Conservation (phyloP, 306 rosid species). For the Quercus cerris region DNA sequence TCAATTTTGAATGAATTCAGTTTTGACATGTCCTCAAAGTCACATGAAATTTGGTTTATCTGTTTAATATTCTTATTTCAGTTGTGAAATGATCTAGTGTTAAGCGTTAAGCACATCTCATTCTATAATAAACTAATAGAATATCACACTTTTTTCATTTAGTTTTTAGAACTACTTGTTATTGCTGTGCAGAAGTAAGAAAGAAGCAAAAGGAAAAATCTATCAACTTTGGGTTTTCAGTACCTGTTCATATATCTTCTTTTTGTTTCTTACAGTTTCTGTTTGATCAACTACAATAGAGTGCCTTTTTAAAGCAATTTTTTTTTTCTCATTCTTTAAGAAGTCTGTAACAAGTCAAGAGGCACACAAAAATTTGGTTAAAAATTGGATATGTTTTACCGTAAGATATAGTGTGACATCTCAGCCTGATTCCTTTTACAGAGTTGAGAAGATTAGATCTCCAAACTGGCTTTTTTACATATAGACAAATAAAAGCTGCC, state of each 20-base stretch:
- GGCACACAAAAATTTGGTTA: not conserved
- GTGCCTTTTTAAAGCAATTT: not conserved
- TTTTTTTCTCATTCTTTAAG: not conserved
- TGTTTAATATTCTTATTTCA: too few relatives aligned
- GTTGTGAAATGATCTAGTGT: not conserved
- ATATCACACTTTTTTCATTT: not conserved
- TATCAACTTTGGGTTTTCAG: not conserved
- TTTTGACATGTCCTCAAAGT: too few relatives aligned
- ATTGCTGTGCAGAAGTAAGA: not conserved
- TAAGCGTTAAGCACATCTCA: not conserved
- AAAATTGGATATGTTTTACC: not conserved
- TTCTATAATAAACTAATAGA: not conserved
- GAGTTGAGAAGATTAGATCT: conserved; percentile 11
- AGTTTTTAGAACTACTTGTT: not conserved
- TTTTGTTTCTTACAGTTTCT: too few relatives aligned
- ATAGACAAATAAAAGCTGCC: conserved; percentile 34
- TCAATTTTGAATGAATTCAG: too few relatives aligned
- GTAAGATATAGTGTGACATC: not conserved
- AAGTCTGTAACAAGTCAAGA: not conserved
- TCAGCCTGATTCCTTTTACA: not conserved
- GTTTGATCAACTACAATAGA: not conserved
- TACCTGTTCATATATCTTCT: too few relatives aligned
- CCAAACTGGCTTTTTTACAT: conserved; percentile 17
- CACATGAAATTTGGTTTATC: too few relatives aligned
- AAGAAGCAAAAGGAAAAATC: not conserved